phyloP scores from a whole-genome alignment of 2,329 filamentous ascomycete species.

The Exophiala calicioides region DNA sequence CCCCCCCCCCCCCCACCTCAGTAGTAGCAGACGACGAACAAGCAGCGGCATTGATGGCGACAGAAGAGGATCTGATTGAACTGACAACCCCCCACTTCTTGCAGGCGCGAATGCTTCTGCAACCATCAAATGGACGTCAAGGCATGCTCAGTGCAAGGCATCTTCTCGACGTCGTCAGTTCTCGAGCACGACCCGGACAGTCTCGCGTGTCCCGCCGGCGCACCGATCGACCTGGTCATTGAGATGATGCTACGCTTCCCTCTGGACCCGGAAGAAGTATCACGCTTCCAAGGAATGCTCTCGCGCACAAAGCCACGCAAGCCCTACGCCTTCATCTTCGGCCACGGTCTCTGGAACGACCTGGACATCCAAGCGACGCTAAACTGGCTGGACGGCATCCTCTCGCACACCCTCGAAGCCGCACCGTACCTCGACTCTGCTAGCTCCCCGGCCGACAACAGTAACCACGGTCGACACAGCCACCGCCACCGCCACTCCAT shows the following conservation, averaged over 20 bases:
- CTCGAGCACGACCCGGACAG: constrained; percentile 45
- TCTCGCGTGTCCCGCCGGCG: constrained; percentile 40
- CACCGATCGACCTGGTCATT: constrained; percentile 42
- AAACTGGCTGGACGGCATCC: constrained; percentile 70
- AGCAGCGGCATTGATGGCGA: too few relatives aligned
- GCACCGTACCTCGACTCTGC: constrained; percentile 31
- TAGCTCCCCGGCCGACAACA: too few relatives aligned
- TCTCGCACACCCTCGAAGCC: constrained; percentile 86
- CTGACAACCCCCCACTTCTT: background rate
- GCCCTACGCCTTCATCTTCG: constrained; percentile 48
- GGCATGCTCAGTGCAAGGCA: constrained; percentile 52
- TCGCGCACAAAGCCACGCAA: constrained; percentile 35
- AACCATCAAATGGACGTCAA: constrained; percentile 54
- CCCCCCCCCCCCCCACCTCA: too few relatives aligned
- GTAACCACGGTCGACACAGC: background rate
- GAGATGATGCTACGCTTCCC: constrained; percentile 50
- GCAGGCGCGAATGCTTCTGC: constrained; percentile 49
- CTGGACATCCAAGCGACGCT: constrained; percentile 45
- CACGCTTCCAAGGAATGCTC: constrained; percentile 42
- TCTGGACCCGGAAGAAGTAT: constrained; percentile 44
- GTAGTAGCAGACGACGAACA: too few relatives aligned
- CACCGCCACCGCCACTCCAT: constrained; percentile 7
- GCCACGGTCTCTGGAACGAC: constrained; percentile 53
- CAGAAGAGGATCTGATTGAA: too few relatives aligned
- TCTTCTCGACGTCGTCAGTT: constrained; percentile 51